Evolutionary conservation across 202 grass and related monocot species (phyloP).

Genomic region (Schoenoplectus tabernaemontani): DNA sequence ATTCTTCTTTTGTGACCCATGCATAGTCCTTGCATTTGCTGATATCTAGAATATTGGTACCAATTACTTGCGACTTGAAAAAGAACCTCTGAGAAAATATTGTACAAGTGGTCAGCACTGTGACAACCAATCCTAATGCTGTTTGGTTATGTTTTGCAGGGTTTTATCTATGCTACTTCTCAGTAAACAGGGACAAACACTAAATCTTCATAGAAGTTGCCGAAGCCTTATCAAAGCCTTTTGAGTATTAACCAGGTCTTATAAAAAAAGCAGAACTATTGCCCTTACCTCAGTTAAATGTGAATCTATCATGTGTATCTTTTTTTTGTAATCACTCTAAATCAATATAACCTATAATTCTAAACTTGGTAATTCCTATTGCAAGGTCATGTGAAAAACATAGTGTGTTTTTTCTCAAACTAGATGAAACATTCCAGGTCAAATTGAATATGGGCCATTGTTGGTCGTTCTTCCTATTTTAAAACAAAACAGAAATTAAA

Average conservation of each 20-base stretch:
- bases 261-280: neutral
- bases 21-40: conserved; percentile 71
- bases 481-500: conserved; percentile 10
- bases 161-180: neutral
- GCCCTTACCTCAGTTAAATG: neutral
- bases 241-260: neutral
- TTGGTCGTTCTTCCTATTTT: neutral
- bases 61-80: conserved; percentile 97
- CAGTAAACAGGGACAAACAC: neutral
- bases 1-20: conserved; percentile 91
- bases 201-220: neutral
- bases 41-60: conserved; percentile 44
- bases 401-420: neutral
- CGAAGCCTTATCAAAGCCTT: neutral
- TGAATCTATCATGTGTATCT: neutral
- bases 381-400: neutral
- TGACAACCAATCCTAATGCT: neutral
- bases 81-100: conserved; percentile 66
- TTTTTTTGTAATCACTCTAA: neutral
- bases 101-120: neutral
- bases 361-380: neutral
- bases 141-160: neutral
- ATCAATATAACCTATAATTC: neutral
- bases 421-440: neutral
- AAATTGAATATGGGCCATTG: neutral